Evolutionary conservation across 306 rosid species (phyloP), one percentile per base, ranked within the genome.

Genomic region (Lathyrus aphaca): DNA sequence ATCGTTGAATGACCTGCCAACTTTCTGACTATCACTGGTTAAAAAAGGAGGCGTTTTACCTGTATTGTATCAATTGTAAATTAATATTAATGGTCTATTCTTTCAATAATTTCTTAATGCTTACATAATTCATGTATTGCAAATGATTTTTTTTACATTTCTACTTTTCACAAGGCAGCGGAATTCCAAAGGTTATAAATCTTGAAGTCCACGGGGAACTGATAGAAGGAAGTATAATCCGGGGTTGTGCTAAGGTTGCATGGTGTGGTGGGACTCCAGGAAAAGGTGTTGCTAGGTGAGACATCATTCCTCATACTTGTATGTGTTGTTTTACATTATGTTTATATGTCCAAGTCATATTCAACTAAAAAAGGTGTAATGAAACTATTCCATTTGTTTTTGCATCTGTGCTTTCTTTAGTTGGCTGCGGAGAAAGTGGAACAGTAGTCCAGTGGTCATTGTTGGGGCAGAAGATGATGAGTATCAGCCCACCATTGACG

Each of bases 211-310:
- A 9, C 1, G 99, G 99, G 68, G 96, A 91, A 73, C 87, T 89
- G 54, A 80, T 87, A 71, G 99, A 94, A 82, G 99, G 99, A 77
- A 84, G 79, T 77, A 73, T 72, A 51, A 74, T 94, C 62, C 89
- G 68, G 79, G 99, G 99, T 76, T 77, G 63, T 75, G 89, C 96
- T 48, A 80, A 80, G 79, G 81, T 94, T 60, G 99, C 99, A 8
- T 94, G 99, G 99, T 91, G 99, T 51, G 99, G 99, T 27, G 99
- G 97, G 64, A 87, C 92, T 40, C 99, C 95, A 56, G 97, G 92
- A 72, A 94, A 89, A 76, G 85, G 99, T 73, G 97, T 94, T 78
- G 82, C 97, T 29, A 91, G 99, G 99, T 94, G 74, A 86, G 87
- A 48, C 64, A 59, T n/a, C 72, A 65, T 74, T 57, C 64, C 76